Evolutionary conservation across 768 basidiomycete genomes (phyloP).

Genomic region (Gymnopilus dilepis): DNA sequence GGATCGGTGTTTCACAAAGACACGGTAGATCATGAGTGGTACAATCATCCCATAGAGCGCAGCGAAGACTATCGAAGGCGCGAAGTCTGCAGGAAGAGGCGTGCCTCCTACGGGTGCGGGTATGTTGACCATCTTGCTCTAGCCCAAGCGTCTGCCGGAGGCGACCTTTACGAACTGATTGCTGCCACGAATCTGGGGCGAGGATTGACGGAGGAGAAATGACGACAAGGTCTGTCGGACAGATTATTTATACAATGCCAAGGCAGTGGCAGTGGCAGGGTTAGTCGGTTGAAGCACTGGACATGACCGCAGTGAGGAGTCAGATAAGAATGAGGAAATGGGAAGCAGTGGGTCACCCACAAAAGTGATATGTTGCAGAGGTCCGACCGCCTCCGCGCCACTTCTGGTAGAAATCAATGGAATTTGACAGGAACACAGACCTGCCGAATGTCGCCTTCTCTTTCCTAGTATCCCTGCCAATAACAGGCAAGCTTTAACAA

Average conservation of each 20-base stretch:
- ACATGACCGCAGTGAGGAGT: background rate
- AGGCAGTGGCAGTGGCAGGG: no score
- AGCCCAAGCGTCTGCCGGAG: background rate
- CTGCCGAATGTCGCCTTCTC: no score
- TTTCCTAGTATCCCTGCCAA: background rate
- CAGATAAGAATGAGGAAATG: no score
- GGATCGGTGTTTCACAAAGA: slow-evolving; percentile 36
- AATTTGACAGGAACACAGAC: no score
- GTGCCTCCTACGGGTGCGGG: slow-evolving; percentile 52
- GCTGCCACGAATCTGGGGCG: background rate
- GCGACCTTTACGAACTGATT: background rate
- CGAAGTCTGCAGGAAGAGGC: slow-evolving; percentile 43
- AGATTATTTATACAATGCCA: slow-evolving; percentile 2
- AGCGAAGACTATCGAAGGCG: slow-evolving; percentile 47
- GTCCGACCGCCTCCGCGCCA: no score
- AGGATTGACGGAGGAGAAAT: background rate
- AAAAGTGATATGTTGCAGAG: no score
- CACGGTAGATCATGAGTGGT: slow-evolving; percentile 42
- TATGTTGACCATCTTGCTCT: slow-evolving; percentile 30
- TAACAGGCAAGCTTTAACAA: background rate
- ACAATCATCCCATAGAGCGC: slow-evolving; percentile 42
- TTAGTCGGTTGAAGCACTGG: background rate
- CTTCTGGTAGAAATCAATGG: background rate
- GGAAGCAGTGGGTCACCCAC: no score
- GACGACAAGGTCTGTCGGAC: background rate